Evolutionary conservation across 1,284 basidiomycete genomes (phyloP).

Genomic region (Megacollybia platyphylla): DNA sequence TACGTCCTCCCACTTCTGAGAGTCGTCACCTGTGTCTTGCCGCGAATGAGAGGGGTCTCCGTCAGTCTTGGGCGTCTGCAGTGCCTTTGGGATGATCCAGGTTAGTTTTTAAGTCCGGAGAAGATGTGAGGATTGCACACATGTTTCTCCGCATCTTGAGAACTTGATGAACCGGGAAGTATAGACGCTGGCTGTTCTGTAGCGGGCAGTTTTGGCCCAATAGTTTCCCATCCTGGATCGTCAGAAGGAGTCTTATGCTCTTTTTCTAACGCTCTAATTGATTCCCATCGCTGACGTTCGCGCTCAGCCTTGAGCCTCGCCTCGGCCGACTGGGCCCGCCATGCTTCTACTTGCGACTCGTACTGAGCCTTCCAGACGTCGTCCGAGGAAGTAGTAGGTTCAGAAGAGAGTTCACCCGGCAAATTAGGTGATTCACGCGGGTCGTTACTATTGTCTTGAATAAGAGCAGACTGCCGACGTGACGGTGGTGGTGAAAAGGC

Average conservation of each 20-base stretch:
- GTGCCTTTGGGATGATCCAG: neutral
- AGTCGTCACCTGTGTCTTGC: constrained; percentile 25
- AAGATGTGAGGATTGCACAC: neutral
- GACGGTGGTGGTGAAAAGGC: constrained; percentile 10
- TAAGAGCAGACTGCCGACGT: constrained; percentile 8
- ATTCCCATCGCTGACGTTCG: constrained; percentile 64
- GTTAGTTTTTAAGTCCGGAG: neutral
- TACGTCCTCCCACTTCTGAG: constrained; percentile 63
- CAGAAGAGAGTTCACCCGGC: constrained; percentile 6
- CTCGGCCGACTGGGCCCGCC: constrained; percentile 65
- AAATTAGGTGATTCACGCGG: constrained; percentile 2
- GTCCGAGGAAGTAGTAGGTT: constrained; percentile 7
- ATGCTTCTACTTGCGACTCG: constrained; percentile 55
- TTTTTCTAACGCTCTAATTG: constrained; percentile 27
- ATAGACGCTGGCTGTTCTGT: neutral
- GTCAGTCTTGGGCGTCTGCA: neutral
- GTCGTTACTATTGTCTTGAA: constrained; percentile 3
- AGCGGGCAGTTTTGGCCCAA: neutral
- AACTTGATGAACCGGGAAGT: neutral
- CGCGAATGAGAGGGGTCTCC: constrained; percentile 13
- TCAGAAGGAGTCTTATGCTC: constrained; percentile 9
- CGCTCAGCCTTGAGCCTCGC: constrained; percentile 66
- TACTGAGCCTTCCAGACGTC: constrained; percentile 50
- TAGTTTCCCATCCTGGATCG: constrained; percentile 2
- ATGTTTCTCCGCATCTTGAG: neutral